Base-by-base conservation (phyloP, 2,329 filamentous ascomycete genomes). In the Epichloe elymi region DNA sequence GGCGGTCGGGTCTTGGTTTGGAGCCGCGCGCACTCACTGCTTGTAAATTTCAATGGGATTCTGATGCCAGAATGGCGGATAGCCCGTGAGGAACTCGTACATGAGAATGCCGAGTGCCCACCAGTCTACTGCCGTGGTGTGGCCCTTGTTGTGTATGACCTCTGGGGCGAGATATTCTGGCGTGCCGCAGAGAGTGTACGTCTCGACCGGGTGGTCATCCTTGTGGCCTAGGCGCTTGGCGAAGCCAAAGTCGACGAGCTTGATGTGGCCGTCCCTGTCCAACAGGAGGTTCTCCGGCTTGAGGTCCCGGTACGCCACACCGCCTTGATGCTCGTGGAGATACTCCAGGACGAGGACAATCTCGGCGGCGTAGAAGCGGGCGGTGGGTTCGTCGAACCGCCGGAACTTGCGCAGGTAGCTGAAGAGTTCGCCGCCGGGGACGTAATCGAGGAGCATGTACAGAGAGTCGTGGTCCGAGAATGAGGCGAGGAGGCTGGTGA, bases 31-130 rank as follows among this genome's bases (percentile, higher is more conserved):
- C 33, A 26, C 76, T 58, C 60, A 83, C 80, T 85, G 81, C 65
- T 88, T 87, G 68, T 91, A 91, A 53, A 91, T 91, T 64, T 90
- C 87, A 57, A 91, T 86, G 1, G 86, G 86, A 57, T 89, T 91
- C 57, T 87, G 82, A 62, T 90, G 83, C 85, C 86, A 93, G 63
- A 91, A 93, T 0, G 87, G 87, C 14, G 87, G 87, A 61, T 90
- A 89, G 30, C 87, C 87, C 10, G 87, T 88, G 46, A 91, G 70
- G 62, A 91, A 91, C 63, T 93, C 87, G 65, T 88, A 91, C 53
- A 91, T 82, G 51, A 93, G 68, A 57, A 91, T 89, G 26, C 87
- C 87, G 58, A 93, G 74, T 0, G 87, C 86, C 87, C 87, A 91
- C 86, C 86, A 91, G 70, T 91, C 86, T 37, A 91, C 86, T 14